Evolutionary conservation across 106 monocot genomes (phyloP), one percentile per base, ranked within the genome.

Genomic region (Phalaenopsis equestris): DNA sequence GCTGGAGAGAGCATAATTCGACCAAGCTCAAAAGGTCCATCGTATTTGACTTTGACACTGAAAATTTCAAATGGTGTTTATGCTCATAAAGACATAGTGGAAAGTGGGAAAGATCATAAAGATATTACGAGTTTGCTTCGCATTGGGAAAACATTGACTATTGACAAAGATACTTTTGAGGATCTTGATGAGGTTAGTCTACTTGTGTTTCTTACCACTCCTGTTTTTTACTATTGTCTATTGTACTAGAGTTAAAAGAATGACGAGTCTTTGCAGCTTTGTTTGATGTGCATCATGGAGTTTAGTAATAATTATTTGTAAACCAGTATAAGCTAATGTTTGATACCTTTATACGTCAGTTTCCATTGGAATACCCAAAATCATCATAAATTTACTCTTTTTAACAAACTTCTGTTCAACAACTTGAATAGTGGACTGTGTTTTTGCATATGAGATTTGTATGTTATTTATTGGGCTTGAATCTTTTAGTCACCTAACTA

Each of bases 121-220:
- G 99, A 99, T 81, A 91, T 99, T 41, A 91, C 99, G 57, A 99
- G 99, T 73, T 88, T 99, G 81, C 95, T 99, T 84, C 95, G 99
- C 58, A 81, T 99, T 56, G 99, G 99, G 46, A 99, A 95, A 81
- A 91, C 94, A 43, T 80, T 99, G 72, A 89, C 82, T 42, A 99
- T 99, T 74, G 99, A 91, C 37, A 82, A 90, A 68, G 90, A 90
- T 45, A 91, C 91, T 55, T 99, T 95, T 89, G 99, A 99, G 80
- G 95, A 99, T 84, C 91, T 99, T 43, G 99, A 95, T 90, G 99
- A 99, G 95, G 99, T 99, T 55, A 67, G 78, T 80, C 9, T 9
- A 14, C 18, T 45, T 49, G 18, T 30, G 23, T 49, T 76, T 4
- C 18, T 48, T 48, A 30, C 76, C 14, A 49, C 24, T 14, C 42